phyloP scores from a whole-genome alignment of 805 yeast species.

The Cyberlindnera americana region DNA sequence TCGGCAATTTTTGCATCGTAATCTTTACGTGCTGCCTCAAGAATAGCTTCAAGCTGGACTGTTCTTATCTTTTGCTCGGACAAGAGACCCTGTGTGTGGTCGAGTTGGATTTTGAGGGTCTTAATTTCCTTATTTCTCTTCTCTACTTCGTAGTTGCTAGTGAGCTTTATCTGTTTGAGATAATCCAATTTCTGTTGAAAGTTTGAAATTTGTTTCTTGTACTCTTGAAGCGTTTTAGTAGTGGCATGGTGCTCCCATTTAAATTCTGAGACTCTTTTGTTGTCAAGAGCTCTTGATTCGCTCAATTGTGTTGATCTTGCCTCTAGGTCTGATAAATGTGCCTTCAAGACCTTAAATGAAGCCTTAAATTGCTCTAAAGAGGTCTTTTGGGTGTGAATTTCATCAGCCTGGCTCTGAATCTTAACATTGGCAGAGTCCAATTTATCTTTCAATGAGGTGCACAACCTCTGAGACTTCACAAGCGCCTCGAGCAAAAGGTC shows the following conservation, averaged over 20 bases:
- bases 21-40: conserved; percentile 19
- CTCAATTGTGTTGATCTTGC: conserved; percentile 21
- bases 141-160: conserved; percentile 22
- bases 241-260: conserved; percentile 24
- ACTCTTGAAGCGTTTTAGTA: conserved; percentile 17
- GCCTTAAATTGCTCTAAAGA: conserved; percentile 23
- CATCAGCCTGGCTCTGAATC: conserved; percentile 26
- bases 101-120: conserved; percentile 33
- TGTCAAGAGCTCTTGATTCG: conserved; percentile 25
- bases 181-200: conserved; percentile 27
- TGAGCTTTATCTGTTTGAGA: conserved; percentile 24
- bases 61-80: conserved; percentile 44
- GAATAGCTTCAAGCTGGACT: conserved; percentile 23
- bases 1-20: conserved; percentile 17
- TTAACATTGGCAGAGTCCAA: conserved; percentile 29
- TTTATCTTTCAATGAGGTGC: conserved; percentile 32
- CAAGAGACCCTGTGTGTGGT: conserved; percentile 42
- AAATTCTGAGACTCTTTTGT: conserved; percentile 20
- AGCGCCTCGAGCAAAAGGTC: conserved; percentile 39
- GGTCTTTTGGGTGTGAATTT: conserved; percentile 23
- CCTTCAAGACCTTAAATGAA: conserved; percentile 20
- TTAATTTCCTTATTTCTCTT: conserved; percentile 32
- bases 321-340: conserved; percentile 23
- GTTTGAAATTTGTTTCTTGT: conserved; percentile 21
- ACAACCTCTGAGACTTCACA: conserved; percentile 35